Evolutionary conservation across 495 filamentous ascomycete genomes (phyloP), one percentile per base, ranked within the genome.

Genomic region (Trichoderma reesei): DNA sequence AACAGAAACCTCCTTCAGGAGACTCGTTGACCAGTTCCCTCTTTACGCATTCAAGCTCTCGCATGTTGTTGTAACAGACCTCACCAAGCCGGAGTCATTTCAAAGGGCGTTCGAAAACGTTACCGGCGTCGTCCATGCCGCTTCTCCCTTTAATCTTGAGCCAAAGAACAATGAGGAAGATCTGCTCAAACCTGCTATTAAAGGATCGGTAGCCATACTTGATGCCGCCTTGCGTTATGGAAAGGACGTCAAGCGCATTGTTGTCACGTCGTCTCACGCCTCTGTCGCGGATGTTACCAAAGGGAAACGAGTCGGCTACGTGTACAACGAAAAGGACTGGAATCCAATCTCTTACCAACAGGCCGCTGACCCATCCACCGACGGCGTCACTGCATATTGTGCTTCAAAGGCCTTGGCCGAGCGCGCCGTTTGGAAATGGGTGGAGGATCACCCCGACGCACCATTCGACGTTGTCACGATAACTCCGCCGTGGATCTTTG

Each of bases 401-500:
- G 77, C 80, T 2, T 76, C 75, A 60, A 85, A 84, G 67, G 69
- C 65, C 34, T 72, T 79, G 26, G 74, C 77, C 46, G 82, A 83
- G 66, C 68, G 74, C 38, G 78, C 76, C 33, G 76, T 79, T 59
- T 83, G 76, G 74, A 76, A 76, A 13, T 86, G 79, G 68, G 68
- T 81, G 11, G 64, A 76, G 11, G 64, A 76, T 26, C 65, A 78
- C 31, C 73, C 78, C 37, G 75, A 75, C 3, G 42, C 65, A n/a
- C 34, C 41, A 5, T 86, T 84, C 65, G 54, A 20, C 13, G 61
- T 86, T 6, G 70, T 75, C n/a, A 75, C 77, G 1, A 65, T 86
- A 34, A 75, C 71, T 62, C 83, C 83, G 26, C 76, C 81, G 0
- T 80, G 80, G 76, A 72, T 86, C 11, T 84, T 78, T 64, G 85